Base-by-base conservation (phyloP, 257 asterid genomes). In the Thymus quinquecostatus region DNA sequence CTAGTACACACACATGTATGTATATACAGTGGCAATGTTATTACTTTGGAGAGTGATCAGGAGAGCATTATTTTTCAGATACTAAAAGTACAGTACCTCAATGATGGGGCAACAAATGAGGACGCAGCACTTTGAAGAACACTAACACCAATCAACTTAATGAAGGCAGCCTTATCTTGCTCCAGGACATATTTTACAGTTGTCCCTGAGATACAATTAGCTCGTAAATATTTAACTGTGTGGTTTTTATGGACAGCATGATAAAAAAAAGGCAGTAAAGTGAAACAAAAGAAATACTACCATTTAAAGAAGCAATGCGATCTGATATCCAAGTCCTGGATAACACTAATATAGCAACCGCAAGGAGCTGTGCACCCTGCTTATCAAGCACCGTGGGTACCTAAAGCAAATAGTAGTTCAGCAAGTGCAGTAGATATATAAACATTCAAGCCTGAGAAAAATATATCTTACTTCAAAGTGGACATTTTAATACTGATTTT, bases 111-210 rank as follows among this genome's bases (percentile, higher is more conserved):
- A 66, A 95, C 84, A 68, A 95, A 92, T 71, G 99, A 92, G 77
- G 98, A 91, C 60, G 99, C 99, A 36, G 96, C 97, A 86, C 99
- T 95, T 78, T 95, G 99, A 77, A 95, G 93, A 82, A 95, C 86
- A 78, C 99, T 95, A 75, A 95, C 78, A 70, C 96, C 97, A 78
- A 95, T 89, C 87, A 95, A 79, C 83, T 82, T 92, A 67, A 90
- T 8, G 73, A 95, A 95, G 51, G 97, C 94, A 64, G 91, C 85
- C 78, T 89, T 92, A 82, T 95, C 96, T 82, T 92, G 99, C 84
- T 89, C 97, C 81, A 95, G 84, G 64, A 92, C 99, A 83, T 73
- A 88, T 84, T 89, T 92, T 33, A 95, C 98, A 66, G 99, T 95
- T 59, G 98, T 95, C 78, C 99, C 99, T 95, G 85, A 68, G 64